Evolutionary conservation across 164 flowering plant species (phyloP), one percentile per base, ranked within the genome.

Genomic region (Berberis thunbergii): DNA sequence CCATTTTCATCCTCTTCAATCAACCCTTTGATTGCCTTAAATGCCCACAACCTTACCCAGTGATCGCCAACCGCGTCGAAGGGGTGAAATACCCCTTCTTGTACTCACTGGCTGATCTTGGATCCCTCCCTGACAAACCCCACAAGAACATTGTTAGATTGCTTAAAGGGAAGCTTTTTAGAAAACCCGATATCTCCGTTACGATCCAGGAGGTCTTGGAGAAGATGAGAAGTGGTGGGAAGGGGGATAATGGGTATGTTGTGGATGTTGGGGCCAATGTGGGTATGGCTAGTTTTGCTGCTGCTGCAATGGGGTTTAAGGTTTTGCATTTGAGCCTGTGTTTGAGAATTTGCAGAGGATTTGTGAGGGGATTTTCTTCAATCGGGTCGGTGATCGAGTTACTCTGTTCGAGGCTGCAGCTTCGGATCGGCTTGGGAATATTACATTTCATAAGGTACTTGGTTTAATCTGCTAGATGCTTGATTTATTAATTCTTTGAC

Each of bases 241-340:
- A 70, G 26, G 62, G 54, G 10, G 49, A 78, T 4, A 57, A 43
- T 60, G 96, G 91, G 40, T 59, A 80, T 52, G 78, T 93, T 41
- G 84, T 95, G 5, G 99, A 95, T 72, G 99, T 91, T 1, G 99
- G 97, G 2, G 97, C 94, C 2, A 91, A 95, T 83, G 97, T 95
- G 41, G 99, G 99, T 0, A 91, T 91, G 96, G 97, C 97, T 40
- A 80, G 77, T 11, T 95, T 95, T 62, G 97, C 99, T 9, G 99
- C 99, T 0, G 86, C 97, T 2, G 97, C 78, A 1, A 91, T 95
- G 97, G 97, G 97, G 62, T 89, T 95, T 56, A 74, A 74, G 61
- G 99, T 95, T 54, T 65, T 89, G 87, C 96, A 0, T 91, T 95
- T 62, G 99, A 95, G 75, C 99, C 99, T 4, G 99, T 95, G 55